Conservation (phyloP, 73 alveolate genomes). For the Uronychia binucleata region DNA sequence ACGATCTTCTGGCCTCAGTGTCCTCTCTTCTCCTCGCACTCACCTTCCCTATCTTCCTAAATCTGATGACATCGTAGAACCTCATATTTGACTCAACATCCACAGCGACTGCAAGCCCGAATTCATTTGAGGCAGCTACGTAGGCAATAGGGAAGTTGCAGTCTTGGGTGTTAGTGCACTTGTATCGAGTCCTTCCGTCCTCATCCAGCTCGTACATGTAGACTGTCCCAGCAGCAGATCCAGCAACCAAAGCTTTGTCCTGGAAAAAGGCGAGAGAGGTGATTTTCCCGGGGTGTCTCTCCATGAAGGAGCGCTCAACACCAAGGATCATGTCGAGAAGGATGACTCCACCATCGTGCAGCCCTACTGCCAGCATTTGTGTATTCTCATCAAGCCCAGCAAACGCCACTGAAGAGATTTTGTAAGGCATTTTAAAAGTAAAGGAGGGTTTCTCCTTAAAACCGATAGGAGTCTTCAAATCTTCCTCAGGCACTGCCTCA, state of each 20-base stretch:
- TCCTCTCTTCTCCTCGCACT: constrained; percentile 22
- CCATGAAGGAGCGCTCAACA: constrained; percentile 44
- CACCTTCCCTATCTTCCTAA: constrained; percentile 46
- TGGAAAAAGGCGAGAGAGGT: constrained; percentile 46
- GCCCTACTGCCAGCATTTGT: constrained; percentile 47
- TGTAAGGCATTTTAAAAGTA: constrained; percentile 42
- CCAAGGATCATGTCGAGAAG: constrained; percentile 41
- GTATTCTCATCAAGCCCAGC: constrained; percentile 27
- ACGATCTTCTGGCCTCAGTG: constrained; percentile 2
- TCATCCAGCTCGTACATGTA: constrained; percentile 47
- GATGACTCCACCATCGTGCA: constrained; percentile 51
- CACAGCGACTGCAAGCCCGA: constrained; percentile 50
- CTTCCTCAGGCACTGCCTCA: not conserved
- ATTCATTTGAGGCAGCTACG: constrained; percentile 26
- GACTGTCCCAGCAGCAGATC: constrained; percentile 50
- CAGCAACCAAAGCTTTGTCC: constrained; percentile 48
- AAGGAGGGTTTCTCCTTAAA: constrained; percentile 9
- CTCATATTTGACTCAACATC: constrained; percentile 52
- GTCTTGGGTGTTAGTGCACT: constrained; percentile 47
- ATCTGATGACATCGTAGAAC: constrained; percentile 55
- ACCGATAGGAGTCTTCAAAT: constrained; percentile 3
- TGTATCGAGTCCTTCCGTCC: constrained; percentile 1
- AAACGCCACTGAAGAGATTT: constrained; percentile 24
- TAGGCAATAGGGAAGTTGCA: constrained; percentile 48
- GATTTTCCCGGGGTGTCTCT: constrained; percentile 50